Percentiles rank a stretch among this genome's conserved stretches.
These are phyloP conservation scores for Aspergillus uvarum DNA, from an alignment of 2,329 filamentous ascomycete species.

Conservation along the genomic window DNA sequence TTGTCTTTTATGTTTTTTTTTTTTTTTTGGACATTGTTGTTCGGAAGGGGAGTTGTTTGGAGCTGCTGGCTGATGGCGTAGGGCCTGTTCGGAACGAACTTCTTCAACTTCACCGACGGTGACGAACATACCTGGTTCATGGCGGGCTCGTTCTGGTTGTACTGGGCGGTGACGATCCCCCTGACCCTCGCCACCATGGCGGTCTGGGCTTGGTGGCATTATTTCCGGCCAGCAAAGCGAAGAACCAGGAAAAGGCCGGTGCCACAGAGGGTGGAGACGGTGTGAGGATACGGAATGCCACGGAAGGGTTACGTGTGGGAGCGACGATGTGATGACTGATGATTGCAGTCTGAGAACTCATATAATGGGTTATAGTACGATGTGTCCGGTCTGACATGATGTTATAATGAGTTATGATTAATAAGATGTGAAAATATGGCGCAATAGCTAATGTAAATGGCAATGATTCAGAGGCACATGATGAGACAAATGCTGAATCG, in stretches of 20 bases:
- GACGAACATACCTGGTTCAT: constrained; percentile 23
- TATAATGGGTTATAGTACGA: no score
- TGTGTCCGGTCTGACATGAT: background rate
- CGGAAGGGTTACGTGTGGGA: background rate
- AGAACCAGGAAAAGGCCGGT: background rate
- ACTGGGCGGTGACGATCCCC: constrained; percentile 32
- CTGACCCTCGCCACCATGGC: constrained; percentile 28
- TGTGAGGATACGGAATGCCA: background rate
- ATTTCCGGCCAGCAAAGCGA: background rate
- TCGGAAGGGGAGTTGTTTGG: no score
- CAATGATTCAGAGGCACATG: no score
- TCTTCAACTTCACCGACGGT: constrained; percentile 30
- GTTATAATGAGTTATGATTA: background rate
- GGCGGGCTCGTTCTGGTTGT: constrained; percentile 32
- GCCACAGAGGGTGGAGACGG: background rate
- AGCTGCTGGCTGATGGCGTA: background rate
- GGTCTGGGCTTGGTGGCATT: constrained; percentile 27
- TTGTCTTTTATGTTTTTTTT: background rate
- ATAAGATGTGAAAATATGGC: background rate
- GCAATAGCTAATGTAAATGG: background rate
- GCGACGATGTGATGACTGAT: background rate
- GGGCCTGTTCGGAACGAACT: constrained; percentile 38
- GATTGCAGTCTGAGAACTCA: no score
- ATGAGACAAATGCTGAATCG: background rate
- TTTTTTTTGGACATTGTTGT: no score